These are phyloP conservation scores for Trifolium repens DNA, from an alignment of 306 rosid species.

Conservation along the genomic window DNA sequence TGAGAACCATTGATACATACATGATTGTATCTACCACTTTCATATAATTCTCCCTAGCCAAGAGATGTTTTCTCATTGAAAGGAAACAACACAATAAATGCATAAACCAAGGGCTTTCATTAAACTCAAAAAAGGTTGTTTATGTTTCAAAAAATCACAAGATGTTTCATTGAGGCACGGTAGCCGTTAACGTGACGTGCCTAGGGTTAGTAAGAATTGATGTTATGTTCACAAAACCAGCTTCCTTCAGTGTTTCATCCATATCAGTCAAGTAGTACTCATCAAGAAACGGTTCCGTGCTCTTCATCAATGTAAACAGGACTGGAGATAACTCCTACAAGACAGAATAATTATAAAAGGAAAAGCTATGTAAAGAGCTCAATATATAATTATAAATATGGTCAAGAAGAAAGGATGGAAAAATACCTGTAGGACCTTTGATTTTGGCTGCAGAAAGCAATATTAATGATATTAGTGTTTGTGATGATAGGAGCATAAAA, in stretches of 20 bases:
- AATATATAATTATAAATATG: conserved; percentile 20
- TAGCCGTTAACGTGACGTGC: conserved; percentile 62
- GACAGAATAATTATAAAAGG: background rate
- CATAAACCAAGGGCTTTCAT: conserved; percentile 11
- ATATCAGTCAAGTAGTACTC: conserved; percentile 68
- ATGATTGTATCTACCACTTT: too few species aligned
- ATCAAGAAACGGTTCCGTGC: conserved; percentile 71
- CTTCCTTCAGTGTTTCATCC: conserved; percentile 56
- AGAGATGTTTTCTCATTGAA: background rate
- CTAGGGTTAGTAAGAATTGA: conserved; percentile 66
- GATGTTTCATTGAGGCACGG: conserved; percentile 53
- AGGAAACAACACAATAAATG: conserved; percentile 13
- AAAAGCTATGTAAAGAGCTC: background rate
- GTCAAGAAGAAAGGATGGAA: conserved; percentile 15
- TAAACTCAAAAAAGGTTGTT: conserved; percentile 5
- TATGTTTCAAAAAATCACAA: conserved; percentile 5
- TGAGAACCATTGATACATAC: background rate
- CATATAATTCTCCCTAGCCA: too few species aligned
- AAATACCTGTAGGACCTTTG: conserved; percentile 65
- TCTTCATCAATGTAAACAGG: conserved; percentile 63
- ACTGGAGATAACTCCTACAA: conserved; percentile 66
- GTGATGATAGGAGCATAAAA: background rate
- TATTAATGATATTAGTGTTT: conserved; percentile 42
- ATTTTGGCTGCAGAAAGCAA: conserved; percentile 64
- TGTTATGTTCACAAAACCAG: conserved; percentile 57